Base-by-base conservation (phyloP, 2,329 filamentous ascomycete species). In the Zasmidium cellare region DNA sequence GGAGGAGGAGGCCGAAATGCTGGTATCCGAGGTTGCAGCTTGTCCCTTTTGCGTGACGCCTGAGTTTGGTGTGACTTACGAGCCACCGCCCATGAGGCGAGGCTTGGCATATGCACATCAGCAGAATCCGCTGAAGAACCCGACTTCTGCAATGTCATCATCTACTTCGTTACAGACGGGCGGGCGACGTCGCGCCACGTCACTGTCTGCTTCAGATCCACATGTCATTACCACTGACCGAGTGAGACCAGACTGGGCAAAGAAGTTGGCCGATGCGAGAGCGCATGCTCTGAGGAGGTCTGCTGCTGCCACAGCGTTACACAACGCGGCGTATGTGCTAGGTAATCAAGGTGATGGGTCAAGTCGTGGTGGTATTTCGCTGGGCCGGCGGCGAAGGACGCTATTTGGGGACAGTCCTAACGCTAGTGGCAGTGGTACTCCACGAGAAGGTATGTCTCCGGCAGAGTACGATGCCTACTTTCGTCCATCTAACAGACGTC, bases 21-120 rank as follows among this genome's bases (percentile, higher is more conserved):
- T 99, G 16, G 88, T 96, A 1, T 97, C 92, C 6, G 93, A 97
- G 70, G 90, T 94, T 2, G 91, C 94, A 1, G 86, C 88, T 22
- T 99, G 94, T 72, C 94, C 94, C 0, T 99, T 97, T 74, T 99
- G 94, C 74, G 91, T 94, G 51, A 91, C 94, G 66, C 87, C 91
- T 1, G 93, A 99, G 64, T 97, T 97, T 71, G 94, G 94, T 48
- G 89, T 99, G n/a, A 96, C 91, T 0, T 99, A 97, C 73, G 87
- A 93, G 3, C 83, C 92, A 12, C 94, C 94, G 2, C 87, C 90
- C 0, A 97, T 97, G 78, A 87, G 92, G 22, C 83, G 92, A 62
- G 94, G 94, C 1, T 76, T 99, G 28, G 79, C 84, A 1, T 93
- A 93, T 51, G 82, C 85, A 1, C 77, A 82, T 20, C 70, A 53